Base-by-base conservation (phyloP, 2,329 filamentous ascomycete genomes). In the Pezicula neosporulosa region DNA sequence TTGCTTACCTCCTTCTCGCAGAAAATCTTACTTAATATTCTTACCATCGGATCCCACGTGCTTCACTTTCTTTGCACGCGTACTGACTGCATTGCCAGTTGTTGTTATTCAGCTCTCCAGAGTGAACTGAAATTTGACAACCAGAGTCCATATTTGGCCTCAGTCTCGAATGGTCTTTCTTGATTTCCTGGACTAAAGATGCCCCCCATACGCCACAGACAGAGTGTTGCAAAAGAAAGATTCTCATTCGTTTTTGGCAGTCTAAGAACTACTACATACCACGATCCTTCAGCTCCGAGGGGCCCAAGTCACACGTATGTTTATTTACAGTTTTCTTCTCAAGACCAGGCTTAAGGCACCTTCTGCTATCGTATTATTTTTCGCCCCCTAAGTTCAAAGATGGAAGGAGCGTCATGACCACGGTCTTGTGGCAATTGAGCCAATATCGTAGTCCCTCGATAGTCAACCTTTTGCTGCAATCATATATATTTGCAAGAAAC, bases 241-340 rank as follows among this genome's bases (percentile, higher is more conserved):
- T 90, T 95, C 63, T 73, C 84, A 2, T 68, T 72, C 36, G 78
- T 85, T 55, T 90, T 95, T 68, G 75, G 77, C 19, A 77, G 76
- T 30, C 76, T 89, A 42, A 87, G 88, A 66, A 87, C 85, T 19
- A 85, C 89, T 60, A 77, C 80, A 16, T 94, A 94, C 70, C 77
- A 77, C 56, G 86, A 89, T 61, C 78, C 64, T 21, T 27, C 80
- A 2, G 71, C 73, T 37, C 71, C 80, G 21, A 74, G 82, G 58
- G 77, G 78, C 7, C 73, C 74, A 15, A 77, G 76, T 52, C 78
- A 84, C 59, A 79, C 77, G 82, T 86, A 70, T 57, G 77, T 70
- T 15, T 28, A 28, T 45, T 41, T 18, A n/a, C 15, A 27, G 24
- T 42, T 21, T 12, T 27, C 27, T 48, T 39, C 37, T 44, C 30